Base-by-base conservation (phyloP, 2,329 filamentous ascomycete genomes). In the Xylariaceae sp. region DNA sequence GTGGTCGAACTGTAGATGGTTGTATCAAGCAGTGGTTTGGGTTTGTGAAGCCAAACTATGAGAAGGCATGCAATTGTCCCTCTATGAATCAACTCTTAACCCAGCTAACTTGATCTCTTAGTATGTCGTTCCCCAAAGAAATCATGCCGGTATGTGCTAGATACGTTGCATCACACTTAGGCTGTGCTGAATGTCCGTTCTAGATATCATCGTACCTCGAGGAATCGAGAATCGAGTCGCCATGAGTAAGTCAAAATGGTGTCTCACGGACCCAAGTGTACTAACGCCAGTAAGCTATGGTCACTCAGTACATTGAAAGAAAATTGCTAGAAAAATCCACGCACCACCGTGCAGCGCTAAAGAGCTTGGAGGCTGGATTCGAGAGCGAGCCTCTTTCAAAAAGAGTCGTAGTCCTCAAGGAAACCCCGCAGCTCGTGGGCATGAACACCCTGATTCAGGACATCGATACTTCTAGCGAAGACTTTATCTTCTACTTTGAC, bases 401-500 rank as follows among this genome's bases (percentile, higher is more conserved):
- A 1, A 90, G 89, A 60, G 89, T 96, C 29, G 77, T 88, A 4
- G 72, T 95, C 13, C 75, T 97, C 51, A 79, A 87, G 36, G 82
- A 89, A 57, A 96, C 89, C 1, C 82, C 86, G 7, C 94, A 99
- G 71, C 80, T 97, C 49, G 81, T 80, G 51, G 92, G 86, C 40
- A 96, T 99, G 83, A 92, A 91, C 70, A 97, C 92, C 0, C 89
- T 97, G 51, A 83, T 99, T 33, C 88, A 95, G 67, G 83, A 94
- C 64, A 87, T 89, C 15, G 81, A 86, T 41, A 93, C 91, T 0
- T 78, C 82, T 6, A 82, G 90, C 35, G 93, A 96, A 68, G 92
- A 97, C 64, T 97, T 97, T 70, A 91, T 96, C 58, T 97, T 97
- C 73, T 97, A 97, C 73, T 97, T 97, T 71, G 92, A 99, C 72